A percentile compares a stretch with the other conserved stretches of the same genome.
phyloP scores from a whole-genome alignment of 345 rosid genomes.

The Punica granatum region DNA sequence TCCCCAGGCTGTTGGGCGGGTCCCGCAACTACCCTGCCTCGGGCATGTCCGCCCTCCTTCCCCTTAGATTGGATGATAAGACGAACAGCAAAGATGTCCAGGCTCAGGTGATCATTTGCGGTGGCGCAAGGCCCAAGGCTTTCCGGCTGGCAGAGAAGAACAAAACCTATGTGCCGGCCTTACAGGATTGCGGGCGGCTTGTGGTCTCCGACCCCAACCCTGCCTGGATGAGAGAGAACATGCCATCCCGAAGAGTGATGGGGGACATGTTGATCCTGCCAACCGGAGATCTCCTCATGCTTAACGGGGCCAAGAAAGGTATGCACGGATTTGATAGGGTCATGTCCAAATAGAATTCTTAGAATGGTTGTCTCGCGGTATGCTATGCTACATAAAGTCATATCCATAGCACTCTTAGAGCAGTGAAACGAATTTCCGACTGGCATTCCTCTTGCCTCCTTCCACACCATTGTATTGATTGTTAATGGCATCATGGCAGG shows the following conservation, averaged over 20 bases:
- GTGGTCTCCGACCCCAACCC: constrained; percentile 36
- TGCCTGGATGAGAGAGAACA: constrained; percentile 46
- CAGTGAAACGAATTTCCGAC: too few relatives aligned
- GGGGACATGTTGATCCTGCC: constrained; percentile 75
- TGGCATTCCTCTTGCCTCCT: too few relatives aligned
- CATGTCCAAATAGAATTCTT: too few relatives aligned
- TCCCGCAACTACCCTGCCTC: constrained; percentile 78
- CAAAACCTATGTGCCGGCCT: constrained; percentile 24
- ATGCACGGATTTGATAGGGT: constrained; percentile 4
- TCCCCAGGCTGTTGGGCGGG: constrained; percentile 66
- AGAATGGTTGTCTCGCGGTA: too few relatives aligned
- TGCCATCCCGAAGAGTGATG: constrained; percentile 69
- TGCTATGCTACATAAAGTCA: too few relatives aligned
- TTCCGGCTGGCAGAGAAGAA: constrained; percentile 22
- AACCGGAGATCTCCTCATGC: constrained; percentile 51
- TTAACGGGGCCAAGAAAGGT: constrained; percentile 70
- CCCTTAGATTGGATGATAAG: constrained; percentile 13
- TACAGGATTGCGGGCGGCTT: constrained; percentile 55
- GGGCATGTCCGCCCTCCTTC: constrained; percentile 59
- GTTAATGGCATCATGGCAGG: constrained; percentile 20
- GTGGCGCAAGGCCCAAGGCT: constrained; percentile 28
- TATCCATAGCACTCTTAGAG: too few relatives aligned
- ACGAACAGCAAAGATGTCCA: constrained; percentile 5
- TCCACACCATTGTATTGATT: too few relatives aligned
- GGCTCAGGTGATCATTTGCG: constrained; percentile 37